Evolutionary conservation across 768 basidiomycete species (phyloP), one percentile per base, ranked within the genome.

Genomic region (Ramaria sp.): DNA sequence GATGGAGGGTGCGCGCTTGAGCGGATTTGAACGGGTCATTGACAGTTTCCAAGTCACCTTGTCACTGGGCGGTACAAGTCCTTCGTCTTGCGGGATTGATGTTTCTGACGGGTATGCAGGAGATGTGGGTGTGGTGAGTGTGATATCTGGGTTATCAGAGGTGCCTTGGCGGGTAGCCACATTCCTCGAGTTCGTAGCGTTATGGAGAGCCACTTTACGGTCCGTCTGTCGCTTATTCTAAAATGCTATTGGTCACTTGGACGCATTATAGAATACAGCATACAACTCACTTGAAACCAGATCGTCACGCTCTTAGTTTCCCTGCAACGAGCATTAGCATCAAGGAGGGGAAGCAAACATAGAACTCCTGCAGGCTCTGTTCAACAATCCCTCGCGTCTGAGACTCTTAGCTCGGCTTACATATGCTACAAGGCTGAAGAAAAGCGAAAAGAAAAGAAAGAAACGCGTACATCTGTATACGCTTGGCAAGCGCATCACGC

Each of bases 401-500:
- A 37, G 34, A 37, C 39, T 24, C 24, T 20, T 8, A 47, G 8
- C 32, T 34, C 32, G 7, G 7, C 32, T 8, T 34, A n/a, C n/a
- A 9, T 3, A 34, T 34, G 32, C 8, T 34, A 13, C 9, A 9
- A 34, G 32, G 13, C 32, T 27, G 32, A 18, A 30, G 52, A 25
- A 15, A 42, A 4, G 38, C 12, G 16, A 56, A 60, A 48, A 48
- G 54, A 58, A 52, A 41, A 50, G 50, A 38, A 60, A 50, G 54
- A 20, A 18, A 20, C 13, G 72, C 82, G 64, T 67, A 86, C 85
- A 87, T 85, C 63, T 71, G 73, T 12, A 80, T 80, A 10, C 78
- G 70, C 41, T 65, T 71, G 8, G 83, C 83, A 41, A 85, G 72
- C 0, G 71, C 65, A 58, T 86, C 85, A 58, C 85, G 78, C 58